Conservation (phyloP, 768 basidiomycete species). For the Amanita molliuscula region DNA sequence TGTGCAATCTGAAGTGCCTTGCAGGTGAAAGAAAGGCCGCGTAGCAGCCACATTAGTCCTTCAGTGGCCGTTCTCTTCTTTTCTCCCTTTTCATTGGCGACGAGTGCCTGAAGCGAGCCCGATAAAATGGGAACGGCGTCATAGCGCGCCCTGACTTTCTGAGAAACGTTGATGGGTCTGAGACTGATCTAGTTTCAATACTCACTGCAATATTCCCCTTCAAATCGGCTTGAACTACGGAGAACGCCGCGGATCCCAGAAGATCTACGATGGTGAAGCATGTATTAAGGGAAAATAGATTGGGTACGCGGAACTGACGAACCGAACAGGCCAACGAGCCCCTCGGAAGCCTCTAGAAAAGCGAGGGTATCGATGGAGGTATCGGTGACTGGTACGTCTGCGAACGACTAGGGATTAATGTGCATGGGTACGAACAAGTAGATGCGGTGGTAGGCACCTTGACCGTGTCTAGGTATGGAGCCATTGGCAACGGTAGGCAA, state of each 20-base stretch:
- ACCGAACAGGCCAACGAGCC: conserved; percentile 90
- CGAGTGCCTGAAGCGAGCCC: conserved; percentile 73
- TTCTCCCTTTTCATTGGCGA: conserved; percentile 74
- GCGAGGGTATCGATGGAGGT: conserved; percentile 79
- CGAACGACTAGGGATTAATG: conserved; percentile 64
- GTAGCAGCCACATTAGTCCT: conserved; percentile 88
- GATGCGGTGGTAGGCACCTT: conserved; percentile 30
- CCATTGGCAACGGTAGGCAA: conserved; percentile 33
- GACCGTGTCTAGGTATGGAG: conserved; percentile 65
- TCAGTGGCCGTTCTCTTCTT: conserved; percentile 87
- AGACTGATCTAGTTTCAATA: conserved; percentile 6
- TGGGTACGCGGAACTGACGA: conserved; percentile 12
- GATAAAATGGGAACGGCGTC: conserved; percentile 54
- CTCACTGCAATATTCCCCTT: conserved; percentile 85
- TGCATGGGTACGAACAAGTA: background rate
- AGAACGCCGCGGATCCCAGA: conserved; percentile 78
- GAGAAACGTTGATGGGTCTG: conserved; percentile 2
- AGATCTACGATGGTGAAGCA: conserved; percentile 42
- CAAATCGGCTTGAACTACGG: conserved; percentile 75
- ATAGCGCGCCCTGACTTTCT: conserved; percentile 90
- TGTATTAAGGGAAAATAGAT: background rate
- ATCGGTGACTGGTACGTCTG: conserved; percentile 79
- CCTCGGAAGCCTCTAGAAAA: conserved; percentile 85
- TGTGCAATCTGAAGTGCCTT: conserved; percentile 67
- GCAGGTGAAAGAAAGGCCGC: conserved; percentile 87